A percentile compares a stretch with the other conserved stretches of the same genome.
Conservation (phyloP, 805 yeast genomes). For the Middelhovenomyces tepae region DNA sequence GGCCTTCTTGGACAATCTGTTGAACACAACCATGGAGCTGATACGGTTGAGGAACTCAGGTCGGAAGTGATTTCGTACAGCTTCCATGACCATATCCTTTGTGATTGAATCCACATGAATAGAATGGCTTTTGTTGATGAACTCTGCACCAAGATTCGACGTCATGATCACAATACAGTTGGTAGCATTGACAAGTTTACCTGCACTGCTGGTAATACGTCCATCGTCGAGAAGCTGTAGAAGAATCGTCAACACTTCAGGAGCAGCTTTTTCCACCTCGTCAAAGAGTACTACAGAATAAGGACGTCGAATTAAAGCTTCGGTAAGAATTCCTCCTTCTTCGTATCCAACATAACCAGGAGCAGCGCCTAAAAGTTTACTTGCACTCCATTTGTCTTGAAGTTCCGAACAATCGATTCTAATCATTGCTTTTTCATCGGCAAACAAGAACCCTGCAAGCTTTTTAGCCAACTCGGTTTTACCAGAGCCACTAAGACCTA, state of each 20-base stretch:
- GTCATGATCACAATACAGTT: conserved; percentile 93
- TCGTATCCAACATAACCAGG: conserved; percentile 97
- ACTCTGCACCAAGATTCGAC: conserved; percentile 93
- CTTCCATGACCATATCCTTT: conserved; percentile 68
- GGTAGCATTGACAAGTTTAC: conserved; percentile 87
- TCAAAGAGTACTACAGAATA: conserved; percentile 94
- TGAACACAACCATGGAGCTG: conserved; percentile 85
- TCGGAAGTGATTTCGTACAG: conserved; percentile 84
- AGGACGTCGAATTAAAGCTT: conserved; percentile 83
- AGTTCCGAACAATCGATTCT: conserved; percentile 97
- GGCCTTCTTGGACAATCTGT: conserved; percentile 83
- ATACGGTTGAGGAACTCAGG: conserved; percentile 97
- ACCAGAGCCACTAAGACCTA: conserved; percentile 96
- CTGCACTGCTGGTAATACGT: conserved; percentile 87
- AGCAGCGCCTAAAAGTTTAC: conserved; percentile 92
- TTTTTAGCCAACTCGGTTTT: conserved; percentile 97
- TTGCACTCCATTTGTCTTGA: conserved; percentile 90
- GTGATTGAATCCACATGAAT: conserved; percentile 55
- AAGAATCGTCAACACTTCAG: conserved; percentile 88
- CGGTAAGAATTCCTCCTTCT: conserved; percentile 94
- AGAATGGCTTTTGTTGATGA: conserved; percentile 57
- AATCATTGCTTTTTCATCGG: conserved; percentile 94
- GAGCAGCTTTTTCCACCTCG: conserved; percentile 98
- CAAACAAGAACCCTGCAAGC: conserved; percentile 89
- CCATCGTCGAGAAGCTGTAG: conserved; percentile 95